A percentile compares a stretch with the other conserved stretches of the same genome.
Conservation (phyloP, 2,329 filamentous ascomycete genomes). For the Ophiostoma angusticollis region DNA sequence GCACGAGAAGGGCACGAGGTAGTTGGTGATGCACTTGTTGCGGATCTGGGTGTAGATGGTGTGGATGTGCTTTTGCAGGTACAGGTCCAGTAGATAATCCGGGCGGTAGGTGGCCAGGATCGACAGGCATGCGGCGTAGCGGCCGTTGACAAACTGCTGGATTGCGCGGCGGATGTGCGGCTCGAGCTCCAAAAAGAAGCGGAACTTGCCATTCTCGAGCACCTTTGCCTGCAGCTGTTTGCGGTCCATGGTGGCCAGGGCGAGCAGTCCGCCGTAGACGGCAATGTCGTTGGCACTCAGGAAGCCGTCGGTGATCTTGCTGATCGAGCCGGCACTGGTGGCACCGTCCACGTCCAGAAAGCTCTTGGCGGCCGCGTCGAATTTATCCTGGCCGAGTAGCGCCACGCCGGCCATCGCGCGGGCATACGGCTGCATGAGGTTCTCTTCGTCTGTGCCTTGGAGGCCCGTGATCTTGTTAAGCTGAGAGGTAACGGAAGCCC, state of each 20-base stretch:
- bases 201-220: constrained; percentile 69
- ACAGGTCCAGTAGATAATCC: constrained; percentile 84
- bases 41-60: constrained; percentile 63
- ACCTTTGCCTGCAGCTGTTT: constrained; percentile 60
- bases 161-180: constrained; percentile 90
- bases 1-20: constrained; percentile 79
- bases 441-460: constrained; percentile 32
- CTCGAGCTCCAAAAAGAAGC: constrained; percentile 80
- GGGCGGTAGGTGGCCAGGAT: constrained; percentile 69
- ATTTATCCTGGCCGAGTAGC: constrained; percentile 33
- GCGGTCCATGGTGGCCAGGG: constrained; percentile 80
- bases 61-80: constrained; percentile 63
- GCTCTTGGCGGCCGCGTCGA: constrained; percentile 50
- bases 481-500: constrained; percentile 51
- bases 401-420: constrained; percentile 40
- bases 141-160: constrained; percentile 74
- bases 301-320: constrained; percentile 51
- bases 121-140: constrained; percentile 73
- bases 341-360: constrained; percentile 55
- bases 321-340: constrained; percentile 22
- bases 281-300: constrained; percentile 79
- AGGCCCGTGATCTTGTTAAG: constrained; percentile 49
- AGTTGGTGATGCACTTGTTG: constrained; percentile 85
- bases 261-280: constrained; percentile 79
- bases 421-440: constrained; percentile 36